Evolutionary conservation across 768 basidiomycete species (phyloP), one percentile per base, ranked within the genome.

Genomic region (Tephrocybe rancida): DNA sequence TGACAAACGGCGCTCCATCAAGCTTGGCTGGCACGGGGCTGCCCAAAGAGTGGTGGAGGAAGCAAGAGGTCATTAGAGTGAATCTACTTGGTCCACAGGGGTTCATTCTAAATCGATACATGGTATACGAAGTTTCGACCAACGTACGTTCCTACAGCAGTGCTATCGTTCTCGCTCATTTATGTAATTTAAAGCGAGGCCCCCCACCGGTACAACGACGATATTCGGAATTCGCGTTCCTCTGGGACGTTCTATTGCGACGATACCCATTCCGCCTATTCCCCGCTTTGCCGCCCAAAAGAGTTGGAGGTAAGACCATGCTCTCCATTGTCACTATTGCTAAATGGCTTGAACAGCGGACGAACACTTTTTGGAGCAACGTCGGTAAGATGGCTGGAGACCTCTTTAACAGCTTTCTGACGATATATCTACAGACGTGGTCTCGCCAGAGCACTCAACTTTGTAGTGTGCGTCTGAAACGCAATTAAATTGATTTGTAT

Each of bases 181-280:
- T 16, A 63, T 26, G 48, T 44, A 25, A 45, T 21, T 27, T 50
- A 56, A 60, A 92, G 80, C 79, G 85, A 45, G 84, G 82, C 4
- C 22, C 30, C 5, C 73, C 80, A 11, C 75, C 91, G 13, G 90
- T 98, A 19, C 77, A 85, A 25, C 77, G 96, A 48, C 82, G 97
- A 52, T 99, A 98, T 68, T 93, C 91, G 6, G 97, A 99, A 67
- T 99, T 98, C 67, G 81, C 81, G 9, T 95, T 89, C 69, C 75
- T 98, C 24, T 90, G 92, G 84, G 95, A 98, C 58, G 88, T 86
- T 57, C 76, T 99, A 39, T 69, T 83, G 47, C 84, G 87, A 59
- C 83, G 95, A 49, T 98, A 98, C 73, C 95, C 97, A 1, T 98
- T 98, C 81, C 85, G 97, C 43, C 74, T 98, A 22, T 81, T 98